phyloP scores from a whole-genome alignment of 495 filamentous ascomycete genomes.

The Talaromyces liani region DNA sequence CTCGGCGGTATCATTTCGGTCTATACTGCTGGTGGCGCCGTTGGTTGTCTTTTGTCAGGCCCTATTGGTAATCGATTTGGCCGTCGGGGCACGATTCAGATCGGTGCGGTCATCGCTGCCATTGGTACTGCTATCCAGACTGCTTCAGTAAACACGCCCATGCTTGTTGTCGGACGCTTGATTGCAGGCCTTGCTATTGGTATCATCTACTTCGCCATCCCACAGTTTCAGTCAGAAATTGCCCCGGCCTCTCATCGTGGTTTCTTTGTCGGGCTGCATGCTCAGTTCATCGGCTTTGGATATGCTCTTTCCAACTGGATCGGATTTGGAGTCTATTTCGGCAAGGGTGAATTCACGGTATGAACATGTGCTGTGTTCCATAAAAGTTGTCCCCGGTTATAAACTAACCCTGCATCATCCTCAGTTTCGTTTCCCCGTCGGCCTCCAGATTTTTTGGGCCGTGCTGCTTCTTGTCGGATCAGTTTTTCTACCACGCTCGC shows the following conservation, averaged over 20 bases:
- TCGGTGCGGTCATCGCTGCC: not conserved
- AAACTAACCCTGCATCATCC: conserved; percentile 42
- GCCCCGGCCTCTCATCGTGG: not conserved
- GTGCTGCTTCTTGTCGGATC: conserved; percentile 39
- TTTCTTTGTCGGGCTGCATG: conserved; percentile 1
- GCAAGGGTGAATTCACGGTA: not conserved
- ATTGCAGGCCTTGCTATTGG: not conserved
- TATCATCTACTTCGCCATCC: not conserved
- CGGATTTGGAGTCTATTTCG: not conserved
- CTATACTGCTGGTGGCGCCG: not conserved
- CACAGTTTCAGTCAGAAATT: conserved; percentile 4
- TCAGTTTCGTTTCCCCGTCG: not conserved
- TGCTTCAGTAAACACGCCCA: not conserved
- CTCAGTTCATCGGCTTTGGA: not conserved
- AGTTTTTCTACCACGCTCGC: conserved; percentile 46
- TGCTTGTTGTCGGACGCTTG: conserved; percentile 1
- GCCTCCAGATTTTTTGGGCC: conserved; percentile 41
- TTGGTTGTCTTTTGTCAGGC: not conserved
- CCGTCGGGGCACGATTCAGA: not conserved
- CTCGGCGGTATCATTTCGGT: no score
- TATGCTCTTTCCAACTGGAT: not conserved
- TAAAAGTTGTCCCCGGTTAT: no score
- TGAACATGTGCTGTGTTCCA: conserved; percentile 33
- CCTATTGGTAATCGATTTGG: not conserved
- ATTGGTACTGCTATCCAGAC: conserved; percentile 1